Evolutionary conservation across 768 basidiomycete genomes (phyloP).

Genomic region (Suillus decipiens): DNA sequence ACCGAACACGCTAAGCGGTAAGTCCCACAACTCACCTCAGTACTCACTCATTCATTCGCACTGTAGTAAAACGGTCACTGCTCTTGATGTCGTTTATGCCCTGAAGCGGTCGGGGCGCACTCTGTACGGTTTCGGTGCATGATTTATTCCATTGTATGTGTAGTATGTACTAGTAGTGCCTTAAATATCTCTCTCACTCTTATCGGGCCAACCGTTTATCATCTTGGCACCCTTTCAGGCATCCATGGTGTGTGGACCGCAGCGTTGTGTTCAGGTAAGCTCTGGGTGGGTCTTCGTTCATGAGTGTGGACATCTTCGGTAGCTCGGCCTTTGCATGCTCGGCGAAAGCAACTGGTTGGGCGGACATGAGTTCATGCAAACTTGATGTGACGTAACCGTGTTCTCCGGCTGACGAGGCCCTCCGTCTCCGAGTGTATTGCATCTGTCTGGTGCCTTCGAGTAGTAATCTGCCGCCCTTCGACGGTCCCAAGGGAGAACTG

Average conservation of each 20-base stretch:
- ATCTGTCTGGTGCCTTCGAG: slow-evolving; percentile 13
- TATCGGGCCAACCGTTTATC: background rate
- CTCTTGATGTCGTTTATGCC: slow-evolving; percentile 80
- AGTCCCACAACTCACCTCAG: background rate
- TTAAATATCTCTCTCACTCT: background rate
- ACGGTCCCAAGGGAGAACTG: slow-evolving; percentile 17
- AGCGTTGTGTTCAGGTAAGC: background rate
- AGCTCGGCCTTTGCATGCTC: slow-evolving; percentile 8
- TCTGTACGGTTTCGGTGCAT: slow-evolving; percentile 82
- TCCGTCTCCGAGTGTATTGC: slow-evolving; percentile 35
- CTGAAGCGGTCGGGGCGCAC: slow-evolving; percentile 79
- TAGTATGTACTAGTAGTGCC: slow-evolving; percentile 1
- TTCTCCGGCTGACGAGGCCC: slow-evolving; percentile 53
- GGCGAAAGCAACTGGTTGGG: slow-evolving; percentile 1
- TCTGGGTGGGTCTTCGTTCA: background rate
- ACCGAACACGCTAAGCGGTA: slow-evolving; percentile 87
- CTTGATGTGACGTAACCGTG: slow-evolving; percentile 8
- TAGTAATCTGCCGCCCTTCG: background rate
- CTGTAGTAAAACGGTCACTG: slow-evolving; percentile 76
- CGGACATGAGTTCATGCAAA: slow-evolving; percentile 11
- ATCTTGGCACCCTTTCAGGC: background rate
- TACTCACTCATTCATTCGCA: slow-evolving; percentile 14
- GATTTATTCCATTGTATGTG: slow-evolving; percentile 20
- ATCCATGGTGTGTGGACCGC: background rate
- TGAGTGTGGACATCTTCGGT: slow-evolving; percentile 1